A percentile compares a stretch with the other conserved stretches of the same genome.
These are phyloP conservation scores for Puccinia polysora DNA, from an alignment of 1,284 basidiomycete species.

Conservation along the genomic window DNA sequence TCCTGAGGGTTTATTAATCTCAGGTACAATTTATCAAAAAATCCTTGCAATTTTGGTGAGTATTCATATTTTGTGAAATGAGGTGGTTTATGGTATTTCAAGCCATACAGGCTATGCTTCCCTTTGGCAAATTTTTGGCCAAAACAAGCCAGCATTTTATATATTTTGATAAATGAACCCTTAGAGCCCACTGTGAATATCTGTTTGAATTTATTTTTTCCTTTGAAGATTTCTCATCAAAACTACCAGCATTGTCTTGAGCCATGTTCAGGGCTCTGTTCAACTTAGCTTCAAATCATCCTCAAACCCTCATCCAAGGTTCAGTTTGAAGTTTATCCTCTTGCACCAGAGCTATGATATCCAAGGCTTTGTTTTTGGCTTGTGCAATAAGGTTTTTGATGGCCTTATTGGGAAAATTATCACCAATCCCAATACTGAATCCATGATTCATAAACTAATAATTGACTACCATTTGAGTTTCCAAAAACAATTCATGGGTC, in stretches of 20 bases:
- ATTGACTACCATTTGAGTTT: conserved; percentile 91
- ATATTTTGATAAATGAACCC: conserved; percentile 96
- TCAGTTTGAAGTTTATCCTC: conserved; percentile 76
- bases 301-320: conserved; percentile 98
- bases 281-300: conserved; percentile 91
- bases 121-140: conserved; percentile 98
- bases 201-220: conserved; percentile 99
- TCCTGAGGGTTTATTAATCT: conserved; percentile 95
- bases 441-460: conserved; percentile 99
- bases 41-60: conserved; percentile 95
- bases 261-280: conserved; percentile 89
- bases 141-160: conserved; percentile 99
- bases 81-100: conserved; percentile 89
- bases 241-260: conserved; percentile 90
- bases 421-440: conserved; percentile 97
- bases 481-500: conserved; percentile 86
- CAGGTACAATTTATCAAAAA: conserved; percentile 99
- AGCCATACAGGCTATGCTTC: conserved; percentile 95
- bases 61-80: conserved; percentile 99
- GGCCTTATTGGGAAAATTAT: conserved; percentile 86
- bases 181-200: conserved; percentile 99
- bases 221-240: conserved; percentile 91
- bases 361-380: conserved; percentile 70
- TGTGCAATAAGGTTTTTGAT: conserved; percentile 79
- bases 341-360: conserved; percentile 71